These are phyloP conservation scores for Sporothrix pallida DNA, from an alignment of 2,329 filamentous ascomycete genomes.

Conservation along the genomic window DNA sequence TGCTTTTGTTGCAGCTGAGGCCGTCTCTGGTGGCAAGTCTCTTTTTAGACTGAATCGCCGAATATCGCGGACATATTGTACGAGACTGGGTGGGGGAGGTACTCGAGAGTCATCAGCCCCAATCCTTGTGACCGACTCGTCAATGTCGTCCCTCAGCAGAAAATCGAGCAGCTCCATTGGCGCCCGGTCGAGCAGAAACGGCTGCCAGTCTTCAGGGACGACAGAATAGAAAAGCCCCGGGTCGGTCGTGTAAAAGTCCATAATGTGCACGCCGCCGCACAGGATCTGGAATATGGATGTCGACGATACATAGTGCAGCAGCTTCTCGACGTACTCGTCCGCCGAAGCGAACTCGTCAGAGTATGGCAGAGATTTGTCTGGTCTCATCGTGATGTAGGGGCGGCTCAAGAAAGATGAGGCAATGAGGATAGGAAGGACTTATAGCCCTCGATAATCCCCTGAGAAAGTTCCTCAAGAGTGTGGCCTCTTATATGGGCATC, in stretches of 20 bases:
- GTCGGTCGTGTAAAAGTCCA: conserved; percentile 91
- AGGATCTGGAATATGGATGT: conserved; percentile 81
- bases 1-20: conserved; percentile 45
- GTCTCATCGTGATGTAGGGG: conserved; percentile 31
- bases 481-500: not conserved
- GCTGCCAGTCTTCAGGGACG: conserved; percentile 79
- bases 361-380: conserved; percentile 64
- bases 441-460: too few species aligned
- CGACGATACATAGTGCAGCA: conserved; percentile 76
- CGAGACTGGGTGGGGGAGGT: conserved; percentile 60
- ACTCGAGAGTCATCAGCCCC: not conserved
- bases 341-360: conserved; percentile 70
- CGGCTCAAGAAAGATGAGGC: not conserved
- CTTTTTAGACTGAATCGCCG: conserved; percentile 71
- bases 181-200: conserved; percentile 73
- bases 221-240: conserved; percentile 81
- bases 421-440: too few species aligned
- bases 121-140: conserved; percentile 42
- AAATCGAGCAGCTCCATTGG: conserved; percentile 80
- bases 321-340: conserved; percentile 78
- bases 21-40: conserved; percentile 54
- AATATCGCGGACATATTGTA: conserved; percentile 75
- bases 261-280: conserved; percentile 95
- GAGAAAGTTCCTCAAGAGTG: not conserved
- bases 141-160: conserved; percentile 77